phyloP scores from a whole-genome alignment of 1,139 yeast genomes.

The Sugiyamaella pinicola region DNA sequence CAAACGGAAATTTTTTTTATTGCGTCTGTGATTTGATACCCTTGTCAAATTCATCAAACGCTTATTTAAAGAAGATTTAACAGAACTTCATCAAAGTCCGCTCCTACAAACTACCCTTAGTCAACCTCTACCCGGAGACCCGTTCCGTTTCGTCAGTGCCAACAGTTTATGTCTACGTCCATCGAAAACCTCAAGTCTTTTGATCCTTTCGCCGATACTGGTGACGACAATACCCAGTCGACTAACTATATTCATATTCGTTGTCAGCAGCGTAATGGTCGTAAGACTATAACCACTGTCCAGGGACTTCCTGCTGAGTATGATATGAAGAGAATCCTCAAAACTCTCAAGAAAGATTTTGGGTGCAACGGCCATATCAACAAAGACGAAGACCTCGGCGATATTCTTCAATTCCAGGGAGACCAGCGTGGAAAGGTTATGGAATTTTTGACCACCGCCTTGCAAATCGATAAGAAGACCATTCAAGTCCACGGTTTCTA shows the following conservation, averaged over 20 bases:
- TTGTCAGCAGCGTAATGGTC: constrained; percentile 99
- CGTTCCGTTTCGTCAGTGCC: constrained; percentile 10
- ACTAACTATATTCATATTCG: constrained; percentile 96
- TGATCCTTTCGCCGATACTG: constrained; percentile 99
- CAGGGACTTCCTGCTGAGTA: constrained; percentile 96
- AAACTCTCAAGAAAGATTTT: constrained; percentile 94
- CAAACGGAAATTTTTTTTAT: too few species aligned
- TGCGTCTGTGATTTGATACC: constrained; percentile 2
- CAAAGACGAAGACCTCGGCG: constrained; percentile 94
- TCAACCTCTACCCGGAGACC: constrained; percentile 11
- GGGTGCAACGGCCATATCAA: constrained; percentile 99
- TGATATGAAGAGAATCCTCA: constrained; percentile 90
- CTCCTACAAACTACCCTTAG: too few species aligned
- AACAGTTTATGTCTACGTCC: constrained; percentile 56
- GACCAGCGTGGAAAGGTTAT: constrained; percentile 97
- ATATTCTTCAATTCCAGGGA: constrained; percentile 97
- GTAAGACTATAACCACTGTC: constrained; percentile 97
- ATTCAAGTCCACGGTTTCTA: constrained; percentile 98
- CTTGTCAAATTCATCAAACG: not conserved
- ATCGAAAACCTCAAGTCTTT: constrained; percentile 97
- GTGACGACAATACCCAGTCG: constrained; percentile 97
- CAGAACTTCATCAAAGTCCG: too few species aligned
- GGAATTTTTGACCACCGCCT: constrained; percentile 86
- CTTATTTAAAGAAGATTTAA: not conserved
- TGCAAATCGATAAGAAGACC: constrained; percentile 91